These are phyloP conservation scores for Monilinia fructicola DNA, from an alignment of 2,329 filamentous ascomycete genomes.

Conservation along the genomic window DNA sequence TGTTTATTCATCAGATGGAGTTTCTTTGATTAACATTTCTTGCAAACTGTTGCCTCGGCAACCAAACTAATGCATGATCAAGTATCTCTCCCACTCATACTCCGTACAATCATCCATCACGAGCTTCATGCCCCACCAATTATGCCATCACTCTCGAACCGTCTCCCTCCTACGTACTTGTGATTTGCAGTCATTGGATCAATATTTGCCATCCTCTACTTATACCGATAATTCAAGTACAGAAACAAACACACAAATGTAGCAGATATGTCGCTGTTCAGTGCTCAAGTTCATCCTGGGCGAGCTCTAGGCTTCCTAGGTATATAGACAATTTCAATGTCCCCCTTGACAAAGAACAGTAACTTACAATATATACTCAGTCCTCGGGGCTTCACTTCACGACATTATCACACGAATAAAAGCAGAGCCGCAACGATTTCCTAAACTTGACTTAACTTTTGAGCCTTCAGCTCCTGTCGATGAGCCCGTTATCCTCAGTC, in stretches of 20 bases:
- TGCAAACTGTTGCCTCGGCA: slow-evolving; percentile 4
- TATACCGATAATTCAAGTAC: background rate
- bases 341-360: background rate
- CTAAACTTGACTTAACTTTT: slow-evolving; percentile 79
- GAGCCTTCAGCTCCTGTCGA: slow-evolving; percentile 72
- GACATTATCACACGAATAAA: slow-evolving; percentile 86
- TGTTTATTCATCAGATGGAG: background rate
- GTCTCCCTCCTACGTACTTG: slow-evolving; percentile 9
- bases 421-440: slow-evolving; percentile 78
- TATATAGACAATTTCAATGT: slow-evolving; percentile 41
- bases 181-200: background rate
- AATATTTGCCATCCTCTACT: background rate
- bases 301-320: slow-evolving; percentile 51
- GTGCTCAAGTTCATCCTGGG: slow-evolving; percentile 65
- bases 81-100: no score
- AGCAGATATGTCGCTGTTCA: slow-evolving; percentile 48
- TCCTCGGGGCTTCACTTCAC: slow-evolving; percentile 86
- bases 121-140: slow-evolving; percentile 22
- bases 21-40: slow-evolving; percentile 13
- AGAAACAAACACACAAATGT: slow-evolving; percentile 34
- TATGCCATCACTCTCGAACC: slow-evolving; percentile 14
- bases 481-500: slow-evolving; percentile 70
- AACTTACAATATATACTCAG: slow-evolving; percentile 47
- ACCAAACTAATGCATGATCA: slow-evolving; percentile 10
- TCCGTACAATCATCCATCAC: slow-evolving; percentile 4